Percentiles rank a stretch among this genome's conserved stretches.
Evolutionary conservation across 106 monocot genomes (phyloP).

Genomic region (Apostasia ramifera): DNA sequence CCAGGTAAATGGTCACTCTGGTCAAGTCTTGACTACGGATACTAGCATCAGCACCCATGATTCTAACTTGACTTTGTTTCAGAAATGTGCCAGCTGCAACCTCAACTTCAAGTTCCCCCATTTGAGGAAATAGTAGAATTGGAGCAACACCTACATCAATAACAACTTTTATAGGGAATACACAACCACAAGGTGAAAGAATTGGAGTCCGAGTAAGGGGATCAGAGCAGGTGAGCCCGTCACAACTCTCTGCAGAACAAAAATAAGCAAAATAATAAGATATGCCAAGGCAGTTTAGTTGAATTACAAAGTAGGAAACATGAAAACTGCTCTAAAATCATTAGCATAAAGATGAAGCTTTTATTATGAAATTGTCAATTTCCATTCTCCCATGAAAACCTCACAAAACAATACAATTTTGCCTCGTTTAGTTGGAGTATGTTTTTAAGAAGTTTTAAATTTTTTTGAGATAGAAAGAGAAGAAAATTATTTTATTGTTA

Average conservation of each 20-base stretch:
- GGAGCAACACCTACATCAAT: constrained; percentile 22
- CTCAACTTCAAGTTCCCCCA: constrained; percentile 41
- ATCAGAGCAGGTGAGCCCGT: constrained; percentile 37
- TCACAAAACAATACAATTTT: no score
- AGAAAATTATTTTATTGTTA: no score
- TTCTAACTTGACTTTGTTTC: constrained; percentile 97
- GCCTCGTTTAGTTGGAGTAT: no score
- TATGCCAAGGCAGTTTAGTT: not conserved
- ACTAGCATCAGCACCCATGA: constrained; percentile 81
- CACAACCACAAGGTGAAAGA: constrained; percentile 69
- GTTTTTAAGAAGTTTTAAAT: no score
- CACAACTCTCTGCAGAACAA: constrained; percentile 18
- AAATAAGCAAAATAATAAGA: not conserved
- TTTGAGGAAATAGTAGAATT: constrained; percentile 18
- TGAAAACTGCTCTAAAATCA: no score
- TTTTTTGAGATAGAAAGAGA: no score
- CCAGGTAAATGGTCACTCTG: constrained; percentile 29
- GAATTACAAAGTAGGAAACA: no score
- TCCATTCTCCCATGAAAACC: no score
- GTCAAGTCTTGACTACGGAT: constrained; percentile 56
- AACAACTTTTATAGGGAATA: constrained; percentile 37
- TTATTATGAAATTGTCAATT: no score
- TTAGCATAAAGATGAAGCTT: no score
- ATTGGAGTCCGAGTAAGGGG: constrained; percentile 53
- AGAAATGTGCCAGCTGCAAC: constrained; percentile 86